These are phyloP conservation scores for Cyanodermella asteris DNA, from an alignment of 2,329 filamentous ascomycete genomes.

Conservation along the genomic window DNA sequence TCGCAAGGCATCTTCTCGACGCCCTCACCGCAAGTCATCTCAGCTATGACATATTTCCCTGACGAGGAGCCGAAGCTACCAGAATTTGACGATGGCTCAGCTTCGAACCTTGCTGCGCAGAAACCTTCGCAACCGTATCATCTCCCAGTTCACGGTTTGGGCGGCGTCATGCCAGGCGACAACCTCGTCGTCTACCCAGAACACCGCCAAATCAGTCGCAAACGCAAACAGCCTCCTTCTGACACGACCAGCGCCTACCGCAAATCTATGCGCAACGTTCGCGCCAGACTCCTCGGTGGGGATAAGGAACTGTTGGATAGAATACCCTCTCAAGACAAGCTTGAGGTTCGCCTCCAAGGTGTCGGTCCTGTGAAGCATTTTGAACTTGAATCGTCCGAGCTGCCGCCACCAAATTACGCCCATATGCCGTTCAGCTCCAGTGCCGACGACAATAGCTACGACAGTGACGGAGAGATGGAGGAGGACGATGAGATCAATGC, in stretches of 20 bases:
- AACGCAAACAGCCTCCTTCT: background rate
- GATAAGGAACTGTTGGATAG: no score
- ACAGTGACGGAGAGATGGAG: conserved; percentile 3
- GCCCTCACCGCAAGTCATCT: background rate
- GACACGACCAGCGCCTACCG: background rate
- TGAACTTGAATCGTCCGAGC: conserved; percentile 11
- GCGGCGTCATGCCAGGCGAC: conserved; percentile 14
- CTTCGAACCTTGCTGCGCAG: conserved; percentile 6
- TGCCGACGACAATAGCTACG: conserved; percentile 3
- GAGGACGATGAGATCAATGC: no score
- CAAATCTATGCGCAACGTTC: conserved; percentile 1
- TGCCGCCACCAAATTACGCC: conserved; percentile 13
- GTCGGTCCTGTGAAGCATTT: conserved; percentile 4
- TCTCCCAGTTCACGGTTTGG: conserved; percentile 14
- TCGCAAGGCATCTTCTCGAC: background rate
- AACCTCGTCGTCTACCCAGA: conserved; percentile 15
- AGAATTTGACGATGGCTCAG: conserved; percentile 1
- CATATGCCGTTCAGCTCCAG: conserved; percentile 4
- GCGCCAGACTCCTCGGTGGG: conserved; percentile 1
- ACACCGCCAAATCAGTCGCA: conserved; percentile 6
- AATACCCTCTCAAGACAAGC: no score
- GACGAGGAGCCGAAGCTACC: background rate
- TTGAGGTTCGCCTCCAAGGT: no score
- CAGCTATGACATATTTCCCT: background rate
- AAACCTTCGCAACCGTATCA: conserved; percentile 9